Base-by-base conservation (phyloP, 495 filamentous ascomycete genomes). In the Penicillium egyptiacum region DNA sequence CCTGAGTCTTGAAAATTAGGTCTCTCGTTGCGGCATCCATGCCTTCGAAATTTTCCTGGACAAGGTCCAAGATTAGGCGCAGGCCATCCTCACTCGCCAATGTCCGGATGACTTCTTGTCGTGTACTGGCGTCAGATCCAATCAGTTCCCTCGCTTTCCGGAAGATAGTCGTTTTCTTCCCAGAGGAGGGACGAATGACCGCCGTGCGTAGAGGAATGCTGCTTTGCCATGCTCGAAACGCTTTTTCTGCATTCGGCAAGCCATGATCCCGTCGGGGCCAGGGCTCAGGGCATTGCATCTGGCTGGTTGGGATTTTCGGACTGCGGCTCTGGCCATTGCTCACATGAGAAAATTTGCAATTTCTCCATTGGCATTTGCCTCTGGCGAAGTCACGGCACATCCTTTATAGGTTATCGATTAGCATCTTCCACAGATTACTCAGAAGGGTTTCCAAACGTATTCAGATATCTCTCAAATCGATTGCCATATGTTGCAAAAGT, bases 1-100 rank as follows among this genome's bases (percentile, higher is more conserved):
- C 66, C 61, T 71, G 61, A 17, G 61, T 66, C 43, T 40, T 57
- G 60, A 77, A 77, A n/a, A 71, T 45, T 49, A 35, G 20, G 28
- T 58, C 40, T 41, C 63, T 72, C 39, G 58, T 57, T 50, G 55
- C 40, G 22, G 26, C 14, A 22, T 69, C 43, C 14, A 72, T 60
- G 4, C 37, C 14, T 20, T 55, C 39, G 26, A 63, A 68, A 9
- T 70, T 58, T 10, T 54, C 59, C 43, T 71, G 35, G 4, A 72
- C 53, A 25, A 71, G 42, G 28, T 67, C 63, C 50, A 64, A 59
- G 17, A 74, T 63, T 11, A 63, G 31, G 40, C 41, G 56, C 35
- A 72, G 49, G 16, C 70, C 70, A 22, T 57, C 58, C 55, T 74
- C 71, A 10, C 39, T 52, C 20, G 70, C 56, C 9, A 74, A 61